These are phyloP conservation scores for Physaria fendleri DNA, from an alignment of 345 rosid species.

Conservation along the genomic window DNA sequence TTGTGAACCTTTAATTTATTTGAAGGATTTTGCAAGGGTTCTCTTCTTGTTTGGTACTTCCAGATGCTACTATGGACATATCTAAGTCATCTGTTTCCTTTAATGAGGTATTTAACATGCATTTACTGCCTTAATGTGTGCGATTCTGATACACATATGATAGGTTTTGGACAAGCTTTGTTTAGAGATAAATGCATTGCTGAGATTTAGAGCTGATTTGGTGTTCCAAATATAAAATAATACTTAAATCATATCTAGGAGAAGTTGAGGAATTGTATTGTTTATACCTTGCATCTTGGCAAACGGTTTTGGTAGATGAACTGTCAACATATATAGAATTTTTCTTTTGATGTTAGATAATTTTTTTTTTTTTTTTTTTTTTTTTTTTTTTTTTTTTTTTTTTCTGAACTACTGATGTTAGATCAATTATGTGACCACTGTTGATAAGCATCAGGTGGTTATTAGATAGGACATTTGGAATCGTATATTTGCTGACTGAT, in stretches of 20 bases:
- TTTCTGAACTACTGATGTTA: conserved; percentile 1
- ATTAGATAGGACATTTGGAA: neutral
- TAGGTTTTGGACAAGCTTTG: conserved; percentile 5
- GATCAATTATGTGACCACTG: neutral
- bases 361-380: too few relatives aligned
- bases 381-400: too few relatives aligned
- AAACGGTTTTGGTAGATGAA: neutral
- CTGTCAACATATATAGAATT: neutral
- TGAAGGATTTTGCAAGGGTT: conserved; percentile 84
- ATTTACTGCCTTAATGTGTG: conserved; percentile 15
- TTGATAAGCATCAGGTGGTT: neutral
- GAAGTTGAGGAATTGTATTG: neutral
- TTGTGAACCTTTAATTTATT: conserved; percentile 21
- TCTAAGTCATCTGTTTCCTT: conserved; percentile 30
- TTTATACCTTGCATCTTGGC: conserved; percentile 18
- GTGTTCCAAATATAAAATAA: neutral
- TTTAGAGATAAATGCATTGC: neutral
- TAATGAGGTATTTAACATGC: conserved; percentile 33
- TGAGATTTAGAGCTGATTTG: conserved; percentile 3
- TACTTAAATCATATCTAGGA: neutral
- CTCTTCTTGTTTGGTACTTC: conserved; percentile 36
- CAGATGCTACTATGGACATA: conserved; percentile 35
- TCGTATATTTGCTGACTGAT: conserved; percentile 2
- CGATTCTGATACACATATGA: conserved; percentile 1
- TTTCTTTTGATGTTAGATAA: conserved; percentile 9